These are phyloP conservation scores for Pelargonium fulgidum DNA, from an alignment of 441 rosid genomes.

Conservation along the genomic window DNA sequence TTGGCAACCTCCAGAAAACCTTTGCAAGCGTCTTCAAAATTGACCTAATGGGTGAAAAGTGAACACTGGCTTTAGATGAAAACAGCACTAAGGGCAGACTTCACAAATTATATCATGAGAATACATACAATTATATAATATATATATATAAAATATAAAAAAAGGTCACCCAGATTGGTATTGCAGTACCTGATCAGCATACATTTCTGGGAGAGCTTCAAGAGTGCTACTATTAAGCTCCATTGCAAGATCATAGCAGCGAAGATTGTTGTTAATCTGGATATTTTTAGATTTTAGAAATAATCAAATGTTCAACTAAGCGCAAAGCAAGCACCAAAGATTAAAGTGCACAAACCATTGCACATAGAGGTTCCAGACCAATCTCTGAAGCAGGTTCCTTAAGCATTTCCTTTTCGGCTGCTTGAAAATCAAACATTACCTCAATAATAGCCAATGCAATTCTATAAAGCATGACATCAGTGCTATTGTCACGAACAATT, in stretches of 20 bases:
- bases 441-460: conserved; percentile 89
- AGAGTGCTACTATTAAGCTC: conserved; percentile 80
- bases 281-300: neutral
- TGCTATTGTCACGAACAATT: conserved; percentile 95
- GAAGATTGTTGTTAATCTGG: conserved; percentile 95
- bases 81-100: no score
- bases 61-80: neutral
- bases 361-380: conserved; percentile 93
- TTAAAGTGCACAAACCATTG: no score
- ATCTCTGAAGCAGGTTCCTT: conserved; percentile 91
- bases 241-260: conserved; percentile 97
- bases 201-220: conserved; percentile 95
- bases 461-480: conserved; percentile 92
- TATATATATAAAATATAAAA: no score
- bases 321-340: conserved; percentile 11
- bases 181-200: conserved; percentile 77
- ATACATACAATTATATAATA: no score
- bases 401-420: conserved; percentile 80
- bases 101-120: no score
- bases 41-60: conserved; percentile 47
- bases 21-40: conserved; percentile 98
- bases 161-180: neutral
- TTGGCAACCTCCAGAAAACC: conserved; percentile 96
- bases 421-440: conserved; percentile 98
- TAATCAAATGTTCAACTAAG: conserved; percentile 10